Base-by-base conservation (phyloP, 2,329 filamentous ascomycete genomes). In the Tolypocladium ophioglossoides region DNA sequence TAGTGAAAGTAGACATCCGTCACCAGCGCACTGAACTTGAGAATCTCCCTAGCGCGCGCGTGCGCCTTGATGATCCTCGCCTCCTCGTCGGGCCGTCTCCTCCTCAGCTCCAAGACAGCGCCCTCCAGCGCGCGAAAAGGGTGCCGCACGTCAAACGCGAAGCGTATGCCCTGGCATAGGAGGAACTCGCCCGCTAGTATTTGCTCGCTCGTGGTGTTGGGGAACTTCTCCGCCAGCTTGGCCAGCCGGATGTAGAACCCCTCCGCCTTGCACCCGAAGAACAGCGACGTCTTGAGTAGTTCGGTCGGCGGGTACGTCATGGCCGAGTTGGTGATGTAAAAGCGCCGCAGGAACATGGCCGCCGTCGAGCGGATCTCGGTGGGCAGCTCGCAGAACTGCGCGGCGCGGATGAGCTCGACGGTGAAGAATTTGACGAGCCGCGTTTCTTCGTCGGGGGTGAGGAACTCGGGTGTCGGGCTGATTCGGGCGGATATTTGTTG, bases 1-100 rank as follows among this genome's bases (percentile, higher is more conserved):
- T 89, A 97, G 70, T 96, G 86, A 72, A 97, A 96, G 73, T 97
- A 97, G n/a, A 83, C 91, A 64, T 99, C 94, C 30, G 92, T 96
- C 57, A 96, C 79, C 51, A 95, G 75, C 0, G 91, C 88, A 55
- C 89, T 87, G 53, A 84, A 86, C 65, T 89, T 89, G 53, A 95
- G 80, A 49, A 89, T 78, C 22, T 85, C 82, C 44, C 87, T 80
- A 0, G 91, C 87, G 52, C 78, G 79, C n/a, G 76, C 76, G 65
- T 95, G 91, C 0, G 89, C 89, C 12, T 76, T 76, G 50, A 72
- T 72, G 34, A 83, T 72, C 30, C 77, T 72, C 11, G 68, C 63
- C 50, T 76, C 77, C 51, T 84, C 79, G 2, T 85, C 82, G 27
- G 84, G 80, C 0, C 82, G 78, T 30, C 87, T 77, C 48, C 85